phyloP scores from a whole-genome alignment of 495 filamentous ascomycete genomes.

The Penicillium robsamsonii region DNA sequence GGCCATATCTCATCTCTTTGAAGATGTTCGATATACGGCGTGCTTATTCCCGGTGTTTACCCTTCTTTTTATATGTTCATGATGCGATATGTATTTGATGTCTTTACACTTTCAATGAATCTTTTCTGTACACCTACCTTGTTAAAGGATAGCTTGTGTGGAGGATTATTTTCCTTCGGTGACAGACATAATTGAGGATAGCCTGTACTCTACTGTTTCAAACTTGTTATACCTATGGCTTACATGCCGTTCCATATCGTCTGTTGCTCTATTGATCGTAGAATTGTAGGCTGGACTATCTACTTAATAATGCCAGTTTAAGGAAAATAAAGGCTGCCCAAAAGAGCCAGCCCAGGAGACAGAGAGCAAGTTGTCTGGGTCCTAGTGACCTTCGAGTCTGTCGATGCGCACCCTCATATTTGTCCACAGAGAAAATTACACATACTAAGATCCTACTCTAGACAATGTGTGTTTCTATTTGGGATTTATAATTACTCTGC shows the following conservation, averaged over 20 bases:
- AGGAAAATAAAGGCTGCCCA: too few relatives aligned
- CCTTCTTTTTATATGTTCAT: conserved; percentile 10
- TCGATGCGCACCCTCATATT: not conserved
- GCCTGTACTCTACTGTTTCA: conserved; percentile 7
- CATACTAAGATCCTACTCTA: not conserved
- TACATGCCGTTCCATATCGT: not conserved
- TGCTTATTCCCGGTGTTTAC: conserved; percentile 10
- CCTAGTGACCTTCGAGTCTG: not conserved
- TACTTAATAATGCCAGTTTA: too few relatives aligned
- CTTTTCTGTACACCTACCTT: conserved; percentile 15
- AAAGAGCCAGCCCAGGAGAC: too few relatives aligned
- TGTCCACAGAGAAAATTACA: not conserved
- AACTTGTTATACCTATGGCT: not conserved
- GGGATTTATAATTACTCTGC: not conserved
- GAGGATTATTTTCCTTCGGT: not conserved
- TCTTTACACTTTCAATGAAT: conserved; percentile 20
- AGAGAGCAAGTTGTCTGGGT: too few relatives aligned
- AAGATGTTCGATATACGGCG: not conserved
- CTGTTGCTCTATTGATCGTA: not conserved
- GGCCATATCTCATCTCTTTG: not conserved
- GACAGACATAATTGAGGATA: conserved; percentile 1
- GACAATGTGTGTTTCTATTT: not conserved
- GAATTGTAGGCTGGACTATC: not conserved
- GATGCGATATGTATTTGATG: conserved; percentile 24
- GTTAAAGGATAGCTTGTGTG: conserved; percentile 2